Evolutionary conservation across 2,329 filamentous ascomycete species (phyloP).

Genomic region (Beauveria rudraprayagi): DNA sequence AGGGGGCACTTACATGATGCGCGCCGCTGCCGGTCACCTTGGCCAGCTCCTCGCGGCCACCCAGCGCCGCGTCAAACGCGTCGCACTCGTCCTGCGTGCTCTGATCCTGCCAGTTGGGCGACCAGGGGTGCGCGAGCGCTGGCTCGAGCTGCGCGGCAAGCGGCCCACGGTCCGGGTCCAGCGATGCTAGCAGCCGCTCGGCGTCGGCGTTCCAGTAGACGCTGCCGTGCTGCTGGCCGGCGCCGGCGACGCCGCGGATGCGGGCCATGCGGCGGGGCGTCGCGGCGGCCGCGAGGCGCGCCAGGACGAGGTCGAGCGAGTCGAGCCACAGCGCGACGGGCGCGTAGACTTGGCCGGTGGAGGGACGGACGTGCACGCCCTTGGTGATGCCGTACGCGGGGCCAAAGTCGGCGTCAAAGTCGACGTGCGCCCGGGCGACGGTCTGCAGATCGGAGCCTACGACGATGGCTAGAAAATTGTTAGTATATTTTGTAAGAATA

Average conservation of each 20-base stretch:
- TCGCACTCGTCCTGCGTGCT: constrained; percentile 92
- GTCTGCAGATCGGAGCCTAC: constrained; percentile 77
- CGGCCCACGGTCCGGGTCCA: constrained; percentile 48
- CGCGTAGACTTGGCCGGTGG: constrained; percentile 82
- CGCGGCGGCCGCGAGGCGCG: constrained; percentile 62
- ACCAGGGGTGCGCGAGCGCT: constrained; percentile 76
- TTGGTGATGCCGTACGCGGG: constrained; percentile 73
- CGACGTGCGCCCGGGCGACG: constrained; percentile 78
- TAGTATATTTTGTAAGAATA: background rate
- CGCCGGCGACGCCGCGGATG: constrained; percentile 78
- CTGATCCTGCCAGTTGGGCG: constrained; percentile 96
- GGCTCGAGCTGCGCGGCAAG: constrained; percentile 64
- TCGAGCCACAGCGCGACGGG: constrained; percentile 94
- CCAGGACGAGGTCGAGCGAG: constrained; percentile 77
- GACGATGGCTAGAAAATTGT: constrained; percentile 56
- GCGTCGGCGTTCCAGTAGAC: constrained; percentile 81
- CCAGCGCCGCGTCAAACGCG: constrained; percentile 68
- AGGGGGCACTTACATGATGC: constrained; percentile 63
- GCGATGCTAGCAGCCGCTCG: constrained; percentile 49
- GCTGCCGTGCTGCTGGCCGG: constrained; percentile 95
- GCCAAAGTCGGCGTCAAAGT: constrained; percentile 80
- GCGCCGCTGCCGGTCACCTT: constrained; percentile 82
- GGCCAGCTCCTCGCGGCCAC: constrained; percentile 60
- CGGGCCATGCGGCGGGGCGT: constrained; percentile 53
- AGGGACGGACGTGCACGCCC: constrained; percentile 75